These are phyloP conservation scores for Fomitopsis pulvina DNA, from an alignment of 768 basidiomycete species.

Conservation along the genomic window DNA sequence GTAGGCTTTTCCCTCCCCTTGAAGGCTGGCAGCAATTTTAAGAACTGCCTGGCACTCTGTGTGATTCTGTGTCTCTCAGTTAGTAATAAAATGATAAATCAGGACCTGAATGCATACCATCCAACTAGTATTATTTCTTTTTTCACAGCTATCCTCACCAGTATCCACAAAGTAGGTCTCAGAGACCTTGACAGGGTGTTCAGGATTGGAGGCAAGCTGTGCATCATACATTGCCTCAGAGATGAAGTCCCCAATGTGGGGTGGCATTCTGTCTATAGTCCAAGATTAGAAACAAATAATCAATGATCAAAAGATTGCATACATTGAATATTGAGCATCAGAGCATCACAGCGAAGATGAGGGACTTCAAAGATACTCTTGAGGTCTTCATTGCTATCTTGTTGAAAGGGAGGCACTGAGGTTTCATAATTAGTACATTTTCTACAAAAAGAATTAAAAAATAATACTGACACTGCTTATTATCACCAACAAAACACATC, in stretches of 20 bases:
- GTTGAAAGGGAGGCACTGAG: constrained; percentile 75
- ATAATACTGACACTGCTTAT: constrained; percentile 31
- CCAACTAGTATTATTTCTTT: constrained; percentile 30
- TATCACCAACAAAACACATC: constrained; percentile 36
- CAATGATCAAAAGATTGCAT: constrained; percentile 18
- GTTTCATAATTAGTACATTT: neutral
- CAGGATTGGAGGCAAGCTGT: constrained; percentile 45
- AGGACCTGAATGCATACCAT: constrained; percentile 22
- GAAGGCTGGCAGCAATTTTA: constrained; percentile 49
- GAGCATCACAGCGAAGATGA: constrained; percentile 42
- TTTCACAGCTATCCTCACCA: constrained; percentile 26
- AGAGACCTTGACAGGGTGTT: constrained; percentile 39
- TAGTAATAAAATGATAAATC: neutral
- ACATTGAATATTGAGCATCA: constrained; percentile 76
- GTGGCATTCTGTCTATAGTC: constrained; percentile 72
- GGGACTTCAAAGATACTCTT: constrained; percentile 75
- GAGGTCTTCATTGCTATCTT: constrained; percentile 57
- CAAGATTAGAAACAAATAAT: constrained; percentile 5
- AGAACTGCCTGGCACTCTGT: constrained; percentile 51
- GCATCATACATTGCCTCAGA: constrained; percentile 59
- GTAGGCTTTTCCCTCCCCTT: constrained; percentile 42
- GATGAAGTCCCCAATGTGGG: constrained; percentile 69
- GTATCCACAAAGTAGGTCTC: constrained; percentile 70
- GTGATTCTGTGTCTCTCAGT: constrained; percentile 41
- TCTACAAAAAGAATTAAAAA: neutral